Percentiles rank a stretch among this genome's conserved stretches.
phyloP scores from a whole-genome alignment of 1,284 basidiomycete species.

The Pyrrhoderma noxium region DNA sequence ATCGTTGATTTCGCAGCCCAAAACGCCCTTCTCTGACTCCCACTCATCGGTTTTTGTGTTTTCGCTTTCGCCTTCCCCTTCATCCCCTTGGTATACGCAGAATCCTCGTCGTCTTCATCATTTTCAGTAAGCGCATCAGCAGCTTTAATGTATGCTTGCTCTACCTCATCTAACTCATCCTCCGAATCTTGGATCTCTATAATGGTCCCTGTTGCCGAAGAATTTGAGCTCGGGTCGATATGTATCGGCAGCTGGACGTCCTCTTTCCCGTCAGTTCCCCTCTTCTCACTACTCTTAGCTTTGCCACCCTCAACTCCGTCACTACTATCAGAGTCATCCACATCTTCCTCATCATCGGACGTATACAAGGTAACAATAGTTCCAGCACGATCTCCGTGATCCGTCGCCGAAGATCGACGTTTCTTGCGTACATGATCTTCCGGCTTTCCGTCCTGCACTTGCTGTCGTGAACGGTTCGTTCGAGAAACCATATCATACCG shows the following conservation, averaged over 20 bases:
- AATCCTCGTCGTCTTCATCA: slow-evolving; percentile 1
- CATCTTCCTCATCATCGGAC: slow-evolving; percentile 29
- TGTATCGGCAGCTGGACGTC: background rate
- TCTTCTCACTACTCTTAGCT: no score
- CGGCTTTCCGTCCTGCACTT: no score
- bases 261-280: background rate
- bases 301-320: no score
- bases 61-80: background rate
- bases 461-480: no score
- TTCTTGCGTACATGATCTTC: no score
- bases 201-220: background rate
- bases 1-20: slow-evolving; percentile 11
- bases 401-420: no score
- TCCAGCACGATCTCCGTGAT: no score
- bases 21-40: slow-evolving; percentile 7
- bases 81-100: slow-evolving; percentile 2
- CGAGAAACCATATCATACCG: no score
- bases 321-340: background rate
- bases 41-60: background rate
- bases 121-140: background rate
- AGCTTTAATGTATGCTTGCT: slow-evolving; percentile 9
- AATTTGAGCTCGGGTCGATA: background rate
- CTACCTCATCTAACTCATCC: slow-evolving; percentile 13
- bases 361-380: no score
- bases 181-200: background rate